phyloP scores from a whole-genome alignment of 2,329 filamentous ascomycete species.

The Apiospora sp. region DNA sequence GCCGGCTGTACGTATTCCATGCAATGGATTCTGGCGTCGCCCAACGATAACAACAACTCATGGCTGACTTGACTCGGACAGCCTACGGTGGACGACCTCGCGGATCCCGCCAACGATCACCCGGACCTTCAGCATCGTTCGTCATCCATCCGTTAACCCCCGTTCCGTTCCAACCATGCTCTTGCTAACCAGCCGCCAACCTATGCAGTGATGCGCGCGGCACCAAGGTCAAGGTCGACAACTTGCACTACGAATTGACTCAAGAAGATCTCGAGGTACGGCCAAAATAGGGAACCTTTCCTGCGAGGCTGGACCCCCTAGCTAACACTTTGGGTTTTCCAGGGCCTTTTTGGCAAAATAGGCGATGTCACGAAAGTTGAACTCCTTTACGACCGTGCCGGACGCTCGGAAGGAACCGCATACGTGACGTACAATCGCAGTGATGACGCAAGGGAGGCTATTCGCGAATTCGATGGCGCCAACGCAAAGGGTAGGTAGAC shows the following conservation, averaged over 20 bases:
- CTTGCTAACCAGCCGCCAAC: conserved; percentile 29
- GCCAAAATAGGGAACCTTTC: background rate
- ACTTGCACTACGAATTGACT: conserved; percentile 91
- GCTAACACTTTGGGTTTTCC: background rate
- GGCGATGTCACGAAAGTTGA: conserved; percentile 74
- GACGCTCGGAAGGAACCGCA: conserved; percentile 84
- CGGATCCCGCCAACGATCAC: conserved; percentile 46
- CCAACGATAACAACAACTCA: conserved; percentile 31
- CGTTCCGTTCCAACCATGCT: conserved; percentile 2
- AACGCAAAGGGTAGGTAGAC: conserved; percentile 78
- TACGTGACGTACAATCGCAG: conserved; percentile 80
- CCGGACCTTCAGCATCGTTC: conserved; percentile 40
- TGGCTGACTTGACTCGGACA: conserved; percentile 29
- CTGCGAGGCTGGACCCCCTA: background rate
- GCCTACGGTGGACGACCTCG: conserved; percentile 3
- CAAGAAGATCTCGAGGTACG: conserved; percentile 81
- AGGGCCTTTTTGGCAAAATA: conserved; percentile 85
- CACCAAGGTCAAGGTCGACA: conserved; percentile 83
- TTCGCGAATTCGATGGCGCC: conserved; percentile 85
- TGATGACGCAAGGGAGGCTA: conserved; percentile 76
- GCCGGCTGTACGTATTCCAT: conserved; percentile 36
- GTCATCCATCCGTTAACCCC: conserved; percentile 4
- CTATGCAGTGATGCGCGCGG: conserved; percentile 59
- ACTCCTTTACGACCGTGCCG: conserved; percentile 85
- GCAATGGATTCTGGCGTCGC: background rate